Evolutionary conservation across 2,329 filamentous ascomycete species (phyloP).

Genomic region (Blumeria hordei): DNA sequence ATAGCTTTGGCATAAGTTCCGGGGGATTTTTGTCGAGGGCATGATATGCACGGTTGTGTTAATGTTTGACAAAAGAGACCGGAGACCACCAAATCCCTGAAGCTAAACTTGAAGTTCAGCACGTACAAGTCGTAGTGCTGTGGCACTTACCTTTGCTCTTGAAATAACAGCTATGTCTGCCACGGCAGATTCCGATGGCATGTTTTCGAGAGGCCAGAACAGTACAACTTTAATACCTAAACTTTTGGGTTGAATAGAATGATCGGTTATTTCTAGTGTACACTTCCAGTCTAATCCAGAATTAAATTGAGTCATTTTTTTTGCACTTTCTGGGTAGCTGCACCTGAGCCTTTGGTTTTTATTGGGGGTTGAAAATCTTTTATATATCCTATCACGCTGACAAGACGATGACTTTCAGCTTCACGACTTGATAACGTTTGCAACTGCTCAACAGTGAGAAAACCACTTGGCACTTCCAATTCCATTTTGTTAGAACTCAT

Average conservation of each 20-base stretch:
- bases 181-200: constrained; percentile 22
- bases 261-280: constrained; percentile 34
- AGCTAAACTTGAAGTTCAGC: not conserved
- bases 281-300: constrained; percentile 30
- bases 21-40: constrained; percentile 18
- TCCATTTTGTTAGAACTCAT: too few relatives aligned
- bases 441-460: not conserved
- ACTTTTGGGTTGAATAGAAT: constrained; percentile 21
- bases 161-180: constrained; percentile 43
- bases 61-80: constrained; percentile 22
- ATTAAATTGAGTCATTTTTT: not conserved
- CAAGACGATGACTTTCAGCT: constrained; percentile 13
- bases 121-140: not conserved
- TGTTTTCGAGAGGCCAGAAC: constrained; percentile 28
- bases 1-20: not conserved
- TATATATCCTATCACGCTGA: constrained; percentile 47
- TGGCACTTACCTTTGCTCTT: constrained; percentile 19
- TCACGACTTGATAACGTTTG: not conserved
- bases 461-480: not conserved
- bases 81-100: constrained; percentile 1
- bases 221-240: constrained; percentile 25
- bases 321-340: not conserved
- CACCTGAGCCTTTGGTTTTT: constrained; percentile 15
- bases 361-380: constrained; percentile 34
- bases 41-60: constrained; percentile 24